Conservation (phyloP, 169 alveolate species). For the Plasmodium adleri region DNA sequence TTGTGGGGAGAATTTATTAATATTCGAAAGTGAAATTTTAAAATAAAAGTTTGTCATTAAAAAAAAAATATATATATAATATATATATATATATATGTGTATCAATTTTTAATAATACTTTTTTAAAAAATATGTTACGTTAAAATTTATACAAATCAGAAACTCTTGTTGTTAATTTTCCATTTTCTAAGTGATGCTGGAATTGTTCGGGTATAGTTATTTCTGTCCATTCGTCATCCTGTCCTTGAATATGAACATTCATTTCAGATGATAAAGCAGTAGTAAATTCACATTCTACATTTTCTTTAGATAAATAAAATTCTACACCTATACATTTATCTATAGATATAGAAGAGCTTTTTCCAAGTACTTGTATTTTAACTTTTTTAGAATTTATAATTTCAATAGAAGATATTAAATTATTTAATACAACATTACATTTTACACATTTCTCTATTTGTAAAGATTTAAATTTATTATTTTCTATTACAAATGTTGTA, state of each 20-base stretch:
- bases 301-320: constrained; percentile 76
- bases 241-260: constrained; percentile 79
- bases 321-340: constrained; percentile 81
- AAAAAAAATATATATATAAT: no score
- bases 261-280: constrained; percentile 82
- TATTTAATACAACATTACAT: constrained; percentile 61
- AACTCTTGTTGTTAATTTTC: constrained; percentile 79
- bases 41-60: no score
- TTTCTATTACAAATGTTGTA: constrained; percentile 34
- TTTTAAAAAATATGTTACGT: not conserved
- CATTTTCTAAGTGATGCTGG: constrained; percentile 77
- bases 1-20: no score
- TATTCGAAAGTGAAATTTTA: no score
- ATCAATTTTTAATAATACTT: not conserved
- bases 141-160: constrained; percentile 82
- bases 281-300: constrained; percentile 79
- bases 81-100: no score
- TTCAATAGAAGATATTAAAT: constrained; percentile 80
- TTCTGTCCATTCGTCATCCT: constrained; percentile 81
- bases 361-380: constrained; percentile 79
- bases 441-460: constrained; percentile 61
- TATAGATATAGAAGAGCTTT: constrained; percentile 79
- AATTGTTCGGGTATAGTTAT: constrained; percentile 83
- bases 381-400: constrained; percentile 78
- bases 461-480: constrained; percentile 55